Evolutionary conservation across 1,284 basidiomycete genomes (phyloP), one percentile per base, ranked within the genome.

Genomic region (Rhodotorula sp.): DNA sequence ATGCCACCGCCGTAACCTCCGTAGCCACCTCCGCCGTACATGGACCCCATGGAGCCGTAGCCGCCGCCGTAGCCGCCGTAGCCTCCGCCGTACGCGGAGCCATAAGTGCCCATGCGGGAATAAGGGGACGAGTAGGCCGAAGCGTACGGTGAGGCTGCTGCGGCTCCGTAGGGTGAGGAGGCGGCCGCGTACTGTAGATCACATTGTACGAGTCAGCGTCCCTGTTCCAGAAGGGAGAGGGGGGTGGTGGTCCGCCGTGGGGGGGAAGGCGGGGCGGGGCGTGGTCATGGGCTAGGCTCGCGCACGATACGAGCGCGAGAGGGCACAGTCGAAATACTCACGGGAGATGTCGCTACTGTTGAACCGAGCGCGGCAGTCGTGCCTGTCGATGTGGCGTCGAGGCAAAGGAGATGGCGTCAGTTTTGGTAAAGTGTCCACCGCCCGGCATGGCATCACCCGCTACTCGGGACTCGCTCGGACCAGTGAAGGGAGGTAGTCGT

Each of bases 1-100:
- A 57, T 58, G 6, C 64, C 64, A 24, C 45, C 53, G n/a, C 64
- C 68, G 68, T 60, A 54, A 2, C 69, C 69, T 46, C 59, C 46
- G 37, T 42, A 29, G 37, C 66, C 66, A 29, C 48, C 30, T 20
- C 67, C 59, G 22, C 67, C 67, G 62, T 62, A 62, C 29, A 56
- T 68, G 64, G 59, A 46, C 48, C 60, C 60, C 45, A 48, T 57
- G 20, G 58, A 55, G 49, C 67, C 67, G 46, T 66, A 66, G 1
- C 62, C 68, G 30, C 67, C 51, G 22, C 60, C 60, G 33, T 62
- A 62, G 20, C 63, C 61, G 26, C 61, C 51, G 26, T 49, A 49
- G 22, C 48, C 46, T 24, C 60, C 61, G 24, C 65, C 53, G 55
- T 60, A 62, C 26, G 30, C 48, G 4, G 63, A 58, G 42, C 63